A percentile compares a stretch with the other conserved stretches of the same genome.
phyloP scores from a whole-genome alignment of 1,284 basidiomycete species.

The Cutaneotrichosporon sp. region DNA sequence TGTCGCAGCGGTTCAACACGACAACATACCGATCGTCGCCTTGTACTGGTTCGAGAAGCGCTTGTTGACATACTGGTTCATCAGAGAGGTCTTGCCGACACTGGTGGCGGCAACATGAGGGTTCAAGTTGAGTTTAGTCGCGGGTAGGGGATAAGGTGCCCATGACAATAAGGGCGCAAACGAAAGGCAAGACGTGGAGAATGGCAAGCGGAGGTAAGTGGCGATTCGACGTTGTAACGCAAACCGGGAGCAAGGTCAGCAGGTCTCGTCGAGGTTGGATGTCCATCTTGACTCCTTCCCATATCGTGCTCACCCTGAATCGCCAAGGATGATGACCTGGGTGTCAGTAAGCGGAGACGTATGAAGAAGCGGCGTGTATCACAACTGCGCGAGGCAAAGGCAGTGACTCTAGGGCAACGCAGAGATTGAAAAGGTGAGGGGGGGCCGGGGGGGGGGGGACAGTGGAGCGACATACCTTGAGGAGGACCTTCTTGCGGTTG shows the following conservation, averaged over 20 bases:
- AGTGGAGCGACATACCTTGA: conserved; percentile 66
- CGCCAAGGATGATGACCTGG: conserved; percentile 95
- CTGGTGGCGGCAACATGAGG: conserved; percentile 54
- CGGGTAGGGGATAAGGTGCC: too few relatives aligned
- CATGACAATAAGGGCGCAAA: too few relatives aligned
- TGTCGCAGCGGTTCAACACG: not conserved
- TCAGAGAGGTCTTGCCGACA: conserved; percentile 98
- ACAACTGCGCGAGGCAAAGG: too few relatives aligned
- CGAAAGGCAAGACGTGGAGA: not conserved
- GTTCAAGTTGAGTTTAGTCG: too few relatives aligned
- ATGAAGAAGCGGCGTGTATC: too few relatives aligned
- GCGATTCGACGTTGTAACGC: not conserved
- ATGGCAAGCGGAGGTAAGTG: not conserved
- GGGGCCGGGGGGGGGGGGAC: too few relatives aligned
- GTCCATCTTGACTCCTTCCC: not conserved
- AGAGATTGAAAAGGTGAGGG: too few relatives aligned
- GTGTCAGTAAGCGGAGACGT: too few relatives aligned
- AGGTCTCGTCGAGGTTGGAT: not conserved
- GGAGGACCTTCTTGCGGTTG: conserved; percentile 64
- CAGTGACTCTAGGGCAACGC: too few relatives aligned
- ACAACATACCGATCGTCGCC: conserved; percentile 74
- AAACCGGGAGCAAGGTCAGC: not conserved
- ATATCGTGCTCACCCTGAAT: conserved; percentile 73
- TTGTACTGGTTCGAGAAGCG: conserved; percentile 99
- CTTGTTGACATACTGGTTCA: conserved; percentile 99